phyloP scores from a whole-genome alignment of 1,284 basidiomycete genomes.

The Puccinia horiana region DNA sequence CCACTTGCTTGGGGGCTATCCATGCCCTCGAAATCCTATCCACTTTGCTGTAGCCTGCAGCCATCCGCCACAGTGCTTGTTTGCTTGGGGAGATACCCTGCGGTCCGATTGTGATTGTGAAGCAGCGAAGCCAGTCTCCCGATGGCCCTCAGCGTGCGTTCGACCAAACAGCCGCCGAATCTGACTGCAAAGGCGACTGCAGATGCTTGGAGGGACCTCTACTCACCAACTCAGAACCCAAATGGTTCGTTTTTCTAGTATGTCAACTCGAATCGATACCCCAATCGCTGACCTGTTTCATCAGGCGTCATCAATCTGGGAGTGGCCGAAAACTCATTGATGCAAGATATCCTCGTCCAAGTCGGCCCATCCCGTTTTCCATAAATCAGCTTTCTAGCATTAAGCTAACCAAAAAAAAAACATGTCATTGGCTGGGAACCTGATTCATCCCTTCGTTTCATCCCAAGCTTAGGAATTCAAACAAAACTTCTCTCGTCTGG shows the following conservation, averaged over 20 bases:
- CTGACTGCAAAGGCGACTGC: not conserved
- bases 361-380: not conserved
- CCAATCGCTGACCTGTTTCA: not conserved
- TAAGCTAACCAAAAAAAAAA: not conserved
- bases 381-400: not conserved
- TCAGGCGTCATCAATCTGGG: constrained; percentile 31
- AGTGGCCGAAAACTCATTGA: constrained; percentile 38
- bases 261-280: not conserved
- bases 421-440: too few relatives aligned
- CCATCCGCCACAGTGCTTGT: too few relatives aligned
- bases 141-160: not conserved
- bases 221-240: not conserved
- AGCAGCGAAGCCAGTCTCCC: not conserved
- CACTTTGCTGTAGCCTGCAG: too few relatives aligned
- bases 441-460: not conserved
- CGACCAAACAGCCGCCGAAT: not conserved
- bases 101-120: too few relatives aligned
- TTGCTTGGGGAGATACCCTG: too few relatives aligned
- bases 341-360: constrained; percentile 24
- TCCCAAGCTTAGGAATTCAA: not conserved
- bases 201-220: not conserved
- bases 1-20: too few relatives aligned
- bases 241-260: not conserved
- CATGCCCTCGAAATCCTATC: too few relatives aligned
- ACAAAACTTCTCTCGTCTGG: not conserved